Evolutionary conservation across 2,329 filamentous ascomycete genomes (phyloP).

Genomic region (Scedosporium boydii): DNA sequence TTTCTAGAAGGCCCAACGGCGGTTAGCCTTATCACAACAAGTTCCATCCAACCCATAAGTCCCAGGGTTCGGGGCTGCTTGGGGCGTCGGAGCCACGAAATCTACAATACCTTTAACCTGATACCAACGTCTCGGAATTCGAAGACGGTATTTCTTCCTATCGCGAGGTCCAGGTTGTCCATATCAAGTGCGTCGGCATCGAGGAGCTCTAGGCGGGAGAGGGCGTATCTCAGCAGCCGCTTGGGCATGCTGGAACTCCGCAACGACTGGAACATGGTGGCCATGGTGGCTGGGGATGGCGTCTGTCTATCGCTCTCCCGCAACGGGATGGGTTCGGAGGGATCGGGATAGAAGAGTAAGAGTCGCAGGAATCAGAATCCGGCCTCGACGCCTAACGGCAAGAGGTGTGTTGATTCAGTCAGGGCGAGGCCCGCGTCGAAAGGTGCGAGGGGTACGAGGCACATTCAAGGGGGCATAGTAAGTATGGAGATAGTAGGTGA

Average conservation of each 20-base stretch:
- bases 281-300: slow-evolving; percentile 40
- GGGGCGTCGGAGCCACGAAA: neutral
- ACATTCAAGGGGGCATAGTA: neutral
- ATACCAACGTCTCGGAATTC: slow-evolving; percentile 83
- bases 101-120: slow-evolving; percentile 56
- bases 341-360: neutral
- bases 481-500: neutral
- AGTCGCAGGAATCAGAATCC: neutral
- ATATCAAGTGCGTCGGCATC: slow-evolving; percentile 81
- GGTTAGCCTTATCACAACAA: slow-evolving; percentile 14
- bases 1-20: slow-evolving; percentile 46
- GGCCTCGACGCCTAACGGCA: neutral
- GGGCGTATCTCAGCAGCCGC: slow-evolving; percentile 75
- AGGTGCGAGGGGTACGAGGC: neutral
- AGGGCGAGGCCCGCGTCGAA: neutral
- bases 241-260: slow-evolving; percentile 71
- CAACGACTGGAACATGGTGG: slow-evolving; percentile 59
- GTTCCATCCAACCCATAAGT: neutral
- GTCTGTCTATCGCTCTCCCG: neutral
- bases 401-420: neutral
- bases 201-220: slow-evolving; percentile 75
- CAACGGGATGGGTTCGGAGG: neutral
- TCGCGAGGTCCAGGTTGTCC: slow-evolving; percentile 73
- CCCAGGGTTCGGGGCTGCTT: neutral
- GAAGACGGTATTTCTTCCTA: slow-evolving; percentile 72